phyloP scores from a whole-genome alignment of 768 basidiomycete species.

The Lactifluus subvellereus region DNA sequence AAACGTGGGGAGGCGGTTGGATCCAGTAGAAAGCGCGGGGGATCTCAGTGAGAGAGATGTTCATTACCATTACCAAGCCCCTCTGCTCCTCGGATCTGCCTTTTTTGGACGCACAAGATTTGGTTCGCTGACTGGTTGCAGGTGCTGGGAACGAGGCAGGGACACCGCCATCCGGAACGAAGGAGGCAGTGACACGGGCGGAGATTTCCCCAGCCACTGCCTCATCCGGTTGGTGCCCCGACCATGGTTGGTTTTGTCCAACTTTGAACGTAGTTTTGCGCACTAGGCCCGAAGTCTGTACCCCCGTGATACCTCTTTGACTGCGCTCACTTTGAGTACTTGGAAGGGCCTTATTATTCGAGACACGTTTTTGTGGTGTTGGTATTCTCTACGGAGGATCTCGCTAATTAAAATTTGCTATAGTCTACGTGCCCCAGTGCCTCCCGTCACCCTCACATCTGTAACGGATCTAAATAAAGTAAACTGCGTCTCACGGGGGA shows the following conservation, averaged over 20 bases:
- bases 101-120: background rate
- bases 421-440: background rate
- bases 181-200: constrained; percentile 14
- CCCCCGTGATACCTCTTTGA: constrained; percentile 19
- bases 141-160: constrained; percentile 17
- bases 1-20: constrained; percentile 8
- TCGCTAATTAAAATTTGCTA: constrained; percentile 2
- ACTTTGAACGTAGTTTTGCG: constrained; percentile 21
- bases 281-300: constrained; percentile 18
- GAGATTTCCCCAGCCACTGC: constrained; percentile 12
- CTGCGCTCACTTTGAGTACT: background rate
- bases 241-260: constrained; percentile 3
- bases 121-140: background rate
- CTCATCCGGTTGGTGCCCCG: constrained; percentile 2
- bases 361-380: background rate
- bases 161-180: constrained; percentile 19
- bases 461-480: constrained; percentile 4
- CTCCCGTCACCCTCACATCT: background rate
- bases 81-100: constrained; percentile 15
- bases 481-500: background rate
- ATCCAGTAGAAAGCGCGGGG: constrained; percentile 9
- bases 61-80: background rate
- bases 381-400: background rate
- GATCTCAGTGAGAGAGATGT: constrained; percentile 16
- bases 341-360: background rate